Percentiles rank a stretch among this genome's conserved stretches.
These are phyloP conservation scores for Leucosporidium creatinivorum DNA, from an alignment of 768 basidiomycete genomes.

Conservation along the genomic window DNA sequence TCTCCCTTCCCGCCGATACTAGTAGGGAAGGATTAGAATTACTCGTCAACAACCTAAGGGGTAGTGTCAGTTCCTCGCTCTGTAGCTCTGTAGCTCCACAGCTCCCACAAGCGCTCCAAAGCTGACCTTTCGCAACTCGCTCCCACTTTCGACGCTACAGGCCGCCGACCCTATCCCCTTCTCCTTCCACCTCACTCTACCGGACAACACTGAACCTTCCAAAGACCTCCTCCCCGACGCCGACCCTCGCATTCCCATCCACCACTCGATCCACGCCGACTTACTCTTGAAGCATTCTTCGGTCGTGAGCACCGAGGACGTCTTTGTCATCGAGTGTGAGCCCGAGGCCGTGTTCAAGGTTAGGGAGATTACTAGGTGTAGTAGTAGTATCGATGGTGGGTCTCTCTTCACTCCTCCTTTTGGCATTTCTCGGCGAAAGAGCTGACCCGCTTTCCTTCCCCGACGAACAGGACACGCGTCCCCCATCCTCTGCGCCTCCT, in stretches of 20 bases:
- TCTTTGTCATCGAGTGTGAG: constrained; percentile 79
- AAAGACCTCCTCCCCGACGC: constrained; percentile 8
- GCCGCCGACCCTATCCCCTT: constrained; percentile 3
- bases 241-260: constrained; percentile 59
- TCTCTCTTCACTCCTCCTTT: background rate
- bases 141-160: background rate
- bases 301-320: constrained; percentile 70
- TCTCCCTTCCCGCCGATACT: constrained; percentile 82
- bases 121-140: background rate
- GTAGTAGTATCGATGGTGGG: constrained; percentile 41
- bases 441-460: background rate
- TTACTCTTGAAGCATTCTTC: constrained; percentile 60
- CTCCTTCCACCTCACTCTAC: constrained; percentile 4
- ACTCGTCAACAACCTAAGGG: constrained; percentile 78
- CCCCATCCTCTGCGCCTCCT: constrained; percentile 88
- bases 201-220: background rate
- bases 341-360: constrained; percentile 95
- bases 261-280: constrained; percentile 56
- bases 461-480: constrained; percentile 70
- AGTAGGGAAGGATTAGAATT: constrained; percentile 73
- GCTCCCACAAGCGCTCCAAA: constrained; percentile 11
- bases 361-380: constrained; percentile 86
- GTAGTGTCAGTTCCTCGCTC: too few species aligned
- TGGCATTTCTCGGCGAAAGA: background rate
- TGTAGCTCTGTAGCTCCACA: too few species aligned